These are phyloP conservation scores for Lasiodiplodia gonubiensis DNA, from an alignment of 2,329 filamentous ascomycete genomes.

Conservation along the genomic window DNA sequence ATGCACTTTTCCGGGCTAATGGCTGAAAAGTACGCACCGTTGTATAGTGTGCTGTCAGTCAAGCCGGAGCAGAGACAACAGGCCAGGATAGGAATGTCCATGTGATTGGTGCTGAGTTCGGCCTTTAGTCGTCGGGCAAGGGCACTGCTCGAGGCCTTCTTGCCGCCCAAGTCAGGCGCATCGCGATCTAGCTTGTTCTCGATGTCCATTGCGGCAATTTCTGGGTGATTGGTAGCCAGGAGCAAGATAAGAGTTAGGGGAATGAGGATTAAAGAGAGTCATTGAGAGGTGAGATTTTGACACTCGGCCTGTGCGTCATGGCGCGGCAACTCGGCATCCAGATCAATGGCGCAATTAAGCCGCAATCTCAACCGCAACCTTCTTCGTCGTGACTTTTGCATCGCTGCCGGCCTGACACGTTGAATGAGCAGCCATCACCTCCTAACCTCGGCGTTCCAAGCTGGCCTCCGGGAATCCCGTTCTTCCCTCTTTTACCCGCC, in stretches of 20 bases:
- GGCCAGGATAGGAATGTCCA: constrained; percentile 70
- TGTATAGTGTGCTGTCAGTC: constrained; percentile 76
- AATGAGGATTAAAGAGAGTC: background rate
- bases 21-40: constrained; percentile 51
- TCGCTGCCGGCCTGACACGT: background rate
- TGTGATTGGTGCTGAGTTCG: constrained; percentile 67
- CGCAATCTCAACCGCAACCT: background rate
- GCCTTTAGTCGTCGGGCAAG: constrained; percentile 26
- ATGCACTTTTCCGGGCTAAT: background rate
- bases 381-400: background rate
- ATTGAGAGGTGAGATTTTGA: constrained; percentile 12
- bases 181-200: constrained; percentile 5
- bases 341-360: background rate
- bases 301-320: constrained; percentile 10
- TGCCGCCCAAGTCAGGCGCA: constrained; percentile 13
- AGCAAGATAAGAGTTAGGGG: background rate
- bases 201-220: background rate
- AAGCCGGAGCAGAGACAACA: constrained; percentile 81
- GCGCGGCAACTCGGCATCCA: background rate
- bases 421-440: background rate
- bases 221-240: background rate
- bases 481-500: background rate
- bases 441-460: background rate
- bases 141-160: background rate
- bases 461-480: too few relatives aligned